These are phyloP conservation scores for Geopyxis carbonaria DNA, from an alignment of 495 filamentous ascomycete genomes.

Conservation along the genomic window DNA sequence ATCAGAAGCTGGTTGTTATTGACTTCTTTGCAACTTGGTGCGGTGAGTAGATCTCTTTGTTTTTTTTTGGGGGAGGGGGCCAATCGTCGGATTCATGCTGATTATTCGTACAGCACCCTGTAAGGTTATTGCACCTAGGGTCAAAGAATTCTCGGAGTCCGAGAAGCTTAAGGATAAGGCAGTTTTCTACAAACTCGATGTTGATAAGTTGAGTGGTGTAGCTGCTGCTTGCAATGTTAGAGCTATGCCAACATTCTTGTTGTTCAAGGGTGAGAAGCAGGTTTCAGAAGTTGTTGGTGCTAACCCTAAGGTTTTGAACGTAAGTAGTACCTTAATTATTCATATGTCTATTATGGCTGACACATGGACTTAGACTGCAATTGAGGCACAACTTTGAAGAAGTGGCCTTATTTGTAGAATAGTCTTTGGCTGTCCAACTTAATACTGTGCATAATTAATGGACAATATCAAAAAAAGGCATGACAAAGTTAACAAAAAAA, in stretches of 20 bases:
- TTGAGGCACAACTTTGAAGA: too few relatives aligned
- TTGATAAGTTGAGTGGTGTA: constrained; percentile 63
- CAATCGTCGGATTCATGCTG: too few relatives aligned
- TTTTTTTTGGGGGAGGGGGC: not conserved
- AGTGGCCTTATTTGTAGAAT: too few relatives aligned
- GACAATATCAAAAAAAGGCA: too few relatives aligned
- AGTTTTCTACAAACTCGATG: constrained; percentile 82
- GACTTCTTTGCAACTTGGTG: constrained; percentile 89
- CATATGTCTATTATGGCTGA: too few relatives aligned
- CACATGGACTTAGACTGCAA: too few relatives aligned
- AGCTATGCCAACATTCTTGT: constrained; percentile 86
- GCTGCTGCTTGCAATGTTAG: constrained; percentile 66
- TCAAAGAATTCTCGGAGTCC: constrained; percentile 51
- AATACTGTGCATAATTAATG: too few relatives aligned
- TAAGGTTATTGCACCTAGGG: constrained; percentile 64
- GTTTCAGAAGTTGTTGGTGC: constrained; percentile 62
- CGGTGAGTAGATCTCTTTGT: constrained; percentile 25
- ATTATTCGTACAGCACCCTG: constrained; percentile 58
- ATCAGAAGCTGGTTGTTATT: constrained; percentile 48
- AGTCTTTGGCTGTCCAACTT: too few relatives aligned
- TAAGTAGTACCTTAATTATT: constrained; percentile 1
- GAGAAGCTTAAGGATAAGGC: constrained; percentile 35
- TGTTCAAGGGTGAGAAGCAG: constrained; percentile 60
- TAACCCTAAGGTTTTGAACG: constrained; percentile 38
- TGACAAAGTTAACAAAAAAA: too few relatives aligned